Evolutionary conservation across 2,329 filamentous ascomycete species (phyloP), one percentile per base, ranked within the genome.

Genomic region (Hysterium pulicare): DNA sequence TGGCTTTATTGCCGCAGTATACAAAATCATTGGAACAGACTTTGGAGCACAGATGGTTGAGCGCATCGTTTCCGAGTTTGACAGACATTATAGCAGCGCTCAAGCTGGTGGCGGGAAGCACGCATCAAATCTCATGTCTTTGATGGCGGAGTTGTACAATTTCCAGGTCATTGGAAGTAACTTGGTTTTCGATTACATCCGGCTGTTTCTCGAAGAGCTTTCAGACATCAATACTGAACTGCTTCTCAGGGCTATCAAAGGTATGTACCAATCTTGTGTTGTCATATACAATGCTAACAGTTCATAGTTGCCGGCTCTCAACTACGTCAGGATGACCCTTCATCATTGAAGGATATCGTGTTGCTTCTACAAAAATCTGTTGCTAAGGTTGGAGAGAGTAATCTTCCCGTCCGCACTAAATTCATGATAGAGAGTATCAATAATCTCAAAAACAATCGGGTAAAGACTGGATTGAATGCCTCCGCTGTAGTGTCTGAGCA

Each of bases 361-460:
- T 72, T 84, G 9, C 75, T 89, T 38, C 78, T 97, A 44, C 87
- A 88, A 50, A 82, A 84, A 17, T 81, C 84, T 1, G 79, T 90
- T 2, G 73, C 80, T 1, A 82, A 81, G 46, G 71, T 77, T 26
- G 87, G 86, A 4, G 81, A 87, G 55, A 72, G 73, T 10, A 85
- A 82, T 16, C 72, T 95, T 21, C 91, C 90, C 1, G 87, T 90
- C 8, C 83, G 93, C 42, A 96, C 91, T 1, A 94, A 87, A 53
- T 96, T 96, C 69, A 97, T 97, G 90, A 87, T 98, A 39, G 91
- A 97, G 59, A 93, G 86, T 1, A 95, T 98, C 64, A 89, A 87
- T 45, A 88, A 95, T 57, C 75, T 98, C 22, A 95, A 95, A 65
- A 95, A 95, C 72, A 96, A 93, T 68, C 88, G 88, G 46, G 77